Evolutionary conservation across 2,329 filamentous ascomycete genomes (phyloP).

Genomic region (Sporothrix luriei): DNA sequence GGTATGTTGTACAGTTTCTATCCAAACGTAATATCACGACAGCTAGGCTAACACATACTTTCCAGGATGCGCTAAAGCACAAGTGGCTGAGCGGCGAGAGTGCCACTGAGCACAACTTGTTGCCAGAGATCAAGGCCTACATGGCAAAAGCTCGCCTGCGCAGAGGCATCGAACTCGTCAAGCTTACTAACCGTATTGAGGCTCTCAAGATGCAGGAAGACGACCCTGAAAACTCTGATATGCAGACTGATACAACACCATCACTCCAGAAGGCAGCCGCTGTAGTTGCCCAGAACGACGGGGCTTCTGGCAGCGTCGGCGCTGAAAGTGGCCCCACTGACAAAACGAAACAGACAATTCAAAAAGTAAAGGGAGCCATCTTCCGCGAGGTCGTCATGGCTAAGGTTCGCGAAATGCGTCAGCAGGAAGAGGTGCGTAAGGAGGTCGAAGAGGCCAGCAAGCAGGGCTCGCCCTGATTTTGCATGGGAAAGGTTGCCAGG

Average conservation of each 20-base stretch:
- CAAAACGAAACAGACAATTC: slow-evolving; percentile 49
- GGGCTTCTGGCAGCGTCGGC: not conserved
- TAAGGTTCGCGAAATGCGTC: slow-evolving; percentile 90
- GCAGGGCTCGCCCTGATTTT: slow-evolving; percentile 43
- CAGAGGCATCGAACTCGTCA: slow-evolving; percentile 93
- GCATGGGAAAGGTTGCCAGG: not conserved
- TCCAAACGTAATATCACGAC: not conserved
- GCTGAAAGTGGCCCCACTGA: slow-evolving; percentile 32
- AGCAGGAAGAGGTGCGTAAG: slow-evolving; percentile 74
- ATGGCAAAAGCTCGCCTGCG: slow-evolving; percentile 88
- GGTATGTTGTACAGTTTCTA: slow-evolving; percentile 51
- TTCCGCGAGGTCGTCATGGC: slow-evolving; percentile 93
- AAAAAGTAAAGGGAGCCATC: slow-evolving; percentile 67
- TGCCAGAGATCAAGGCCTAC: slow-evolving; percentile 95
- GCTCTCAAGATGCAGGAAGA: slow-evolving; percentile 92
- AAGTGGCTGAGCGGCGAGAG: slow-evolving; percentile 88
- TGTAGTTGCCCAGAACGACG: not conserved
- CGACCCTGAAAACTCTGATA: slow-evolving; percentile 72
- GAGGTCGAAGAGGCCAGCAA: slow-evolving; percentile 61
- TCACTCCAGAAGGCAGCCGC: slow-evolving; percentile 44
- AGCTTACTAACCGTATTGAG: slow-evolving; percentile 93
- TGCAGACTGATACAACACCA: slow-evolving; percentile 66
- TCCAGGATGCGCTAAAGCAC: slow-evolving; percentile 74
- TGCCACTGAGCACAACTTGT: slow-evolving; percentile 92
- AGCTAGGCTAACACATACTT: slow-evolving; percentile 12